Conservation (phyloP, 305 asterid genomes). For the Fraxinus albicans region DNA sequence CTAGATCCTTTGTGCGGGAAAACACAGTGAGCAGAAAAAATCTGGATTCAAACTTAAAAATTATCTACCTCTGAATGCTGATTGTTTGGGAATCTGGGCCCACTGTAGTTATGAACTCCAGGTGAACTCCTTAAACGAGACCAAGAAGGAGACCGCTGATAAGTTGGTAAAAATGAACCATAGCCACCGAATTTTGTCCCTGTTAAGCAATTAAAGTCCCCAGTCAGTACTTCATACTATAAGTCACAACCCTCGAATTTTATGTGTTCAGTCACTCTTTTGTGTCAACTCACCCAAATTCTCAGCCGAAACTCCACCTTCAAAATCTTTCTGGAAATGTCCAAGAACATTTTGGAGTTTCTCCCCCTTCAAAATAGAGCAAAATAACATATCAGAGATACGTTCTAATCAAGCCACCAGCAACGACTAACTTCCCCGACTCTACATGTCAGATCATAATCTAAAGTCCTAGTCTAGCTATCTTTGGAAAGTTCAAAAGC, state of each 20-base stretch:
- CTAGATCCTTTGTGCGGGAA: neutral
- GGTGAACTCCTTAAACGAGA: constrained; percentile 60
- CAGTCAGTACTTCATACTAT: constrained; percentile 31
- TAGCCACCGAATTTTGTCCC: constrained; percentile 95
- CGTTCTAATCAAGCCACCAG: constrained; percentile 7
- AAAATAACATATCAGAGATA: constrained; percentile 25
- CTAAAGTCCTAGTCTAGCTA: neutral
- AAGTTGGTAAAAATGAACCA: constrained; percentile 91
- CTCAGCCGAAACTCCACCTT: constrained; percentile 96
- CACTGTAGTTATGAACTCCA: constrained; percentile 40
- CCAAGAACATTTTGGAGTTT: constrained; percentile 88
- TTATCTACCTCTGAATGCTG: constrained; percentile 57
- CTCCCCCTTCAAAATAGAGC: constrained; percentile 66
- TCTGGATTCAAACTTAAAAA: constrained; percentile 17
- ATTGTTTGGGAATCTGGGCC: constrained; percentile 55
- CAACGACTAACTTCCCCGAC: constrained; percentile 12
- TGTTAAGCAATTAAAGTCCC: constrained; percentile 38
- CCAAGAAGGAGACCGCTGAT: constrained; percentile 81
- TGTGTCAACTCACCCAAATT: constrained; percentile 76
- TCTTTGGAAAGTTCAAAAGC: constrained; percentile 14
- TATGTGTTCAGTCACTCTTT: constrained; percentile 21
- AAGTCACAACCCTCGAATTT: constrained; percentile 7
- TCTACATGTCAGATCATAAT: neutral
- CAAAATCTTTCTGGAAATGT: constrained; percentile 96
- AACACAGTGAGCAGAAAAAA: neutral